Conservation (phyloP, 257 asterid genomes). For the Cynanchum wilfordii region DNA sequence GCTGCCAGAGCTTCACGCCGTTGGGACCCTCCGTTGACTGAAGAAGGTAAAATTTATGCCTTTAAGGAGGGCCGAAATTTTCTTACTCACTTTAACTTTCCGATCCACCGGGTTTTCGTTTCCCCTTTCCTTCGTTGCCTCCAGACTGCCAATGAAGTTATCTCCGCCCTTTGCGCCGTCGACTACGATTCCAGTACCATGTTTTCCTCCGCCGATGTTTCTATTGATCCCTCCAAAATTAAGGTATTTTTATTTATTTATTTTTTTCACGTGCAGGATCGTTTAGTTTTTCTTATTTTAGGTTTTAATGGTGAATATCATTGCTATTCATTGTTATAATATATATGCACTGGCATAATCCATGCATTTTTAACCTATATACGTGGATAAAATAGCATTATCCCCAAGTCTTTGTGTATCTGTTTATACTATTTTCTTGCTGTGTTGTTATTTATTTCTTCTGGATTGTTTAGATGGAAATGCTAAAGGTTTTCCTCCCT, state of each 20-base stretch:
- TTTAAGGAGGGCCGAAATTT: conserved; percentile 60
- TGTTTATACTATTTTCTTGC: background rate
- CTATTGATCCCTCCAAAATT: conserved; percentile 60
- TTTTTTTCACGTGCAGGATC: background rate
- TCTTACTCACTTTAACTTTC: conserved; percentile 35
- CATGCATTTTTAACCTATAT: background rate
- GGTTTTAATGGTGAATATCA: background rate
- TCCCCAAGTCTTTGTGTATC: background rate
- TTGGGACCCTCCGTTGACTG: conserved; percentile 89
- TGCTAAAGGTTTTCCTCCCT: background rate
- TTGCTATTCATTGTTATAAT: background rate
- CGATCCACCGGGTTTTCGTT: conserved; percentile 75
- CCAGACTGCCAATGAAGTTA: conserved; percentile 73
- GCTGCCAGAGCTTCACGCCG: conserved; percentile 60
- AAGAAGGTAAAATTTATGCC: conserved; percentile 68
- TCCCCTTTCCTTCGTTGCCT: conserved; percentile 89
- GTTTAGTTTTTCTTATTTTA: no score
- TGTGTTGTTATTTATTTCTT: background rate
- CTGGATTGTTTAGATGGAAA: background rate
- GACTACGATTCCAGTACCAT: conserved; percentile 37
- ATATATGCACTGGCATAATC: background rate
- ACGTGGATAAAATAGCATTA: background rate
- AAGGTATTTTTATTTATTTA: conserved; percentile 37
- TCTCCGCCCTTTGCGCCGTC: conserved; percentile 57
- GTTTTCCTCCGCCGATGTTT: conserved; percentile 44